Conservation (phyloP, 2,329 filamentous ascomycete species). For the Fonsecaea monophora region DNA sequence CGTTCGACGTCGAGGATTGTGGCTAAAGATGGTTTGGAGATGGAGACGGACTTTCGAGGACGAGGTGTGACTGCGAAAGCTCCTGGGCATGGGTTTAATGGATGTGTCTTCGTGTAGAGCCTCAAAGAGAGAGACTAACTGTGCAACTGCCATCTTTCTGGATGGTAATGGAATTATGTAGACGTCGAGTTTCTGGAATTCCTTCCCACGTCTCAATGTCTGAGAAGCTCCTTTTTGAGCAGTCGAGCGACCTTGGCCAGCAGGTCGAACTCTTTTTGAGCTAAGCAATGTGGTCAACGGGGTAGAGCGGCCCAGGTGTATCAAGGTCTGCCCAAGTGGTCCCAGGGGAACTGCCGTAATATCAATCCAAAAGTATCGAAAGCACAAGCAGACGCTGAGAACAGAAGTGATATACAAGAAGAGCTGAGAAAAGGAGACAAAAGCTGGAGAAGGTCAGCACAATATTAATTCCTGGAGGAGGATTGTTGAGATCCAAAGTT, state of each 20-base stretch:
- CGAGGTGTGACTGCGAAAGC: conserved; percentile 30
- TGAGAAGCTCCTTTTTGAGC: background rate
- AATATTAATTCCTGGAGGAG: conserved; percentile 27
- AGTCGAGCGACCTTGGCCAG: conserved; percentile 27
- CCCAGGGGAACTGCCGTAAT: background rate
- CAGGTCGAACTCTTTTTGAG: conserved; percentile 22
- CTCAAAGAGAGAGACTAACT: conserved; percentile 37
- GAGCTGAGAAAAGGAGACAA: conserved; percentile 1
- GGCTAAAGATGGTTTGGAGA: conserved; percentile 35
- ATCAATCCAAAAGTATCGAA: conserved; percentile 11
- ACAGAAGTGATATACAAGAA: conserved; percentile 14
- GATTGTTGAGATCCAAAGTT: conserved; percentile 12
- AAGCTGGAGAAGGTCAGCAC: conserved; percentile 27
- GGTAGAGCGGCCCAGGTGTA: conserved; percentile 6
- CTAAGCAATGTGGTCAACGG: conserved; percentile 28
- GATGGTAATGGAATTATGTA: background rate
- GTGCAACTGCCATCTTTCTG: conserved; percentile 34
- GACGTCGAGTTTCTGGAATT: background rate
- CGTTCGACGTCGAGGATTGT: conserved; percentile 28
- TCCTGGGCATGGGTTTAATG: conserved; percentile 31
- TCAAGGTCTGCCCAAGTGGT: background rate
- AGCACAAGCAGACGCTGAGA: conserved; percentile 17
- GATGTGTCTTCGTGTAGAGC: conserved; percentile 27
- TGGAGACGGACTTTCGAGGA: conserved; percentile 32
- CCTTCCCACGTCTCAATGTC: background rate